Evolutionary conservation across 2,329 filamentous ascomycete genomes (phyloP).

Genomic region (Colletotrichum caudatum): DNA sequence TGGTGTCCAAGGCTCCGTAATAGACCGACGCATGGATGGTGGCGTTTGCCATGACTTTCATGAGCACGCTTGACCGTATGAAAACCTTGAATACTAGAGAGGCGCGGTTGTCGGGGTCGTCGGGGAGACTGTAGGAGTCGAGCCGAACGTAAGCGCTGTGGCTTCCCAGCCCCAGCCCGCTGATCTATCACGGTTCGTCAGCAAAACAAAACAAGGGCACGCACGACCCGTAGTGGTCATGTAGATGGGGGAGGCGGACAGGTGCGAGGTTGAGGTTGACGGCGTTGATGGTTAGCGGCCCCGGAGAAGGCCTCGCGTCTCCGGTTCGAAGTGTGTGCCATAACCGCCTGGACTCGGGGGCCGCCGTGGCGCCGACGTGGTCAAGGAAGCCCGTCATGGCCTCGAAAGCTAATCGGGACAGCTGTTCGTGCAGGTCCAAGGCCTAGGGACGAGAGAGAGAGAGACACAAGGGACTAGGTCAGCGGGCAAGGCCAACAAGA

Average conservation of each 20-base stretch:
- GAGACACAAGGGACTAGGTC: background rate
- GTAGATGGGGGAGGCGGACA: background rate
- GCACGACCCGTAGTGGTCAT: background rate
- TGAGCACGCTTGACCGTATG: constrained; percentile 8
- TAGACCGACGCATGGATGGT: background rate
- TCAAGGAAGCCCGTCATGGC: constrained; percentile 8
- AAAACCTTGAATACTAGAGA: background rate
- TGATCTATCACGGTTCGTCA: background rate
- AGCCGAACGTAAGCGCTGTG: constrained; percentile 5
- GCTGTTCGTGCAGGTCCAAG: background rate
- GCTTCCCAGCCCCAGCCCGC: background rate
- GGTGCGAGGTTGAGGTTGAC: background rate
- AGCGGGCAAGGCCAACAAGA: background rate
- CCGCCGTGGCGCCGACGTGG: background rate
- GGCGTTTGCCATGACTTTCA: background rate
- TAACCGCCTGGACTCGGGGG: background rate
- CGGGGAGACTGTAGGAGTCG: background rate
- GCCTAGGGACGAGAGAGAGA: background rate
- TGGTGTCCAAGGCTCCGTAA: no score
- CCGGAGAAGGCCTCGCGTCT: accelerated
- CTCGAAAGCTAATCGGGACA: background rate
- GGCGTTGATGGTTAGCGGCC: background rate
- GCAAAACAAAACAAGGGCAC: background rate
- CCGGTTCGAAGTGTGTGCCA: background rate
- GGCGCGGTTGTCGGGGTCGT: background rate